phyloP scores from a whole-genome alignment of 1,284 basidiomycete genomes.

The Cutaneotrichosporon daszewskae region DNA sequence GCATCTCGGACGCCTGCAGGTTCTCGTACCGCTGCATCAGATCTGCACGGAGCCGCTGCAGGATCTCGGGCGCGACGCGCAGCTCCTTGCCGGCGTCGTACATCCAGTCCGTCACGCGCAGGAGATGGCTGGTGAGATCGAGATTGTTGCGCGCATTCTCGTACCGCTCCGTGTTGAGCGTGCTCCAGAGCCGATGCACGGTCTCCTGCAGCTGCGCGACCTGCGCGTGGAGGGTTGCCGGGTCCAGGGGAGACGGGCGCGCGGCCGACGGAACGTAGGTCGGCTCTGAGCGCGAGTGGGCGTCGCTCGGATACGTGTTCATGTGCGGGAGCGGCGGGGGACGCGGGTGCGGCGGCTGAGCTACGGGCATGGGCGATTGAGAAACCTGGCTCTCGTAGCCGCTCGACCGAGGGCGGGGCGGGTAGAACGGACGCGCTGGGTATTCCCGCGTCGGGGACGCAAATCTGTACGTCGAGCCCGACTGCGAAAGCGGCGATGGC shows the following conservation, averaged over 20 bases:
- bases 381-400: background rate
- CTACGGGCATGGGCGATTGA: background rate
- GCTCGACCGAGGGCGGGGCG: conserved; percentile 3
- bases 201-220: conserved; percentile 31
- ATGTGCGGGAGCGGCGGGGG: no score
- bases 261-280: conserved; percentile 20
- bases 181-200: conserved; percentile 22
- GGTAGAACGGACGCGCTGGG: conserved; percentile 3
- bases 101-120: conserved; percentile 26
- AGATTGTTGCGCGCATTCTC: conserved; percentile 27
- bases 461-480: background rate
- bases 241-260: conserved; percentile 14
- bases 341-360: background rate
- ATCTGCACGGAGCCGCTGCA: conserved; percentile 3
- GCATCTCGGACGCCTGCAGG: conserved; percentile 2
- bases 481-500: background rate
- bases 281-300: no score
- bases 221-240: conserved; percentile 17
- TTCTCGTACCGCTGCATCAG: conserved; percentile 4
- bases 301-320: no score
- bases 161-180: conserved; percentile 29
- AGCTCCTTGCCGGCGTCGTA: background rate
- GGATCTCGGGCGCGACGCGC: conserved; percentile 1
- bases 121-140: conserved; percentile 29
- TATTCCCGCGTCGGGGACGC: background rate